These are phyloP conservation scores for Shiraia bambusicola DNA, from an alignment of 2,329 filamentous ascomycete genomes.

Conservation along the genomic window DNA sequence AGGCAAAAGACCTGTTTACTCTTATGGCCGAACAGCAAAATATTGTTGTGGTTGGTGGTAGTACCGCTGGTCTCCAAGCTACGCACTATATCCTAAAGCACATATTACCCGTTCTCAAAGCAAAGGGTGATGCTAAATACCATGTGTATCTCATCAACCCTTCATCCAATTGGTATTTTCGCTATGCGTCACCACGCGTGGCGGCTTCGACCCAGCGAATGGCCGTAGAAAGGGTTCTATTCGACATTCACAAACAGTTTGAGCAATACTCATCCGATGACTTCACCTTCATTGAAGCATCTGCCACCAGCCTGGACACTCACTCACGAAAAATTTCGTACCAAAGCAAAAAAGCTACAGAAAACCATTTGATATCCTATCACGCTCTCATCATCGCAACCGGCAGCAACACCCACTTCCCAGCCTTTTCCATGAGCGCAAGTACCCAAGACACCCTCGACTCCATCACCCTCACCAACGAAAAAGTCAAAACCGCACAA, in stretches of 20 bases:
- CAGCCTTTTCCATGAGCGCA: conserved; percentile 48
- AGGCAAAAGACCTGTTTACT: not conserved
- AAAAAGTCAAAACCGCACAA: conserved; percentile 42
- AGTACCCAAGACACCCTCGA: conserved; percentile 22
- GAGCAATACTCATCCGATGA: conserved; percentile 50
- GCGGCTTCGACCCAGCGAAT: conserved; percentile 53
- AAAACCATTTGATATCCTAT: conserved; percentile 46
- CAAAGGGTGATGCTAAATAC: conserved; percentile 41
- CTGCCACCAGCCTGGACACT: conserved; percentile 51
- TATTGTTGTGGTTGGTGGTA: conserved; percentile 40
- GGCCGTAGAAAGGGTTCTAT: conserved; percentile 50
- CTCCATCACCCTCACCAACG: conserved; percentile 41
- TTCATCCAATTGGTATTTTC: conserved; percentile 56
- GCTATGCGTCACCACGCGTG: conserved; percentile 56
- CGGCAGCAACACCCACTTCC: conserved; percentile 51
- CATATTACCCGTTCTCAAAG: conserved; percentile 37
- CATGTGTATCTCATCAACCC: conserved; percentile 59
- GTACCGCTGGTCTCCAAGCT: conserved; percentile 28
- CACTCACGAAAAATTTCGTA: conserved; percentile 49
- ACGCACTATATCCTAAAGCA: conserved; percentile 42
- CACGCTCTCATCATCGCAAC: conserved; percentile 60
- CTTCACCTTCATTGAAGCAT: conserved; percentile 55
- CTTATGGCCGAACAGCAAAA: conserved; percentile 38
- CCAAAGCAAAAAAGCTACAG: conserved; percentile 26
- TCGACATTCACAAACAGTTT: conserved; percentile 54